Conservation (phyloP, 1,139 yeast species). For the Yamadazyma siamensis region DNA sequence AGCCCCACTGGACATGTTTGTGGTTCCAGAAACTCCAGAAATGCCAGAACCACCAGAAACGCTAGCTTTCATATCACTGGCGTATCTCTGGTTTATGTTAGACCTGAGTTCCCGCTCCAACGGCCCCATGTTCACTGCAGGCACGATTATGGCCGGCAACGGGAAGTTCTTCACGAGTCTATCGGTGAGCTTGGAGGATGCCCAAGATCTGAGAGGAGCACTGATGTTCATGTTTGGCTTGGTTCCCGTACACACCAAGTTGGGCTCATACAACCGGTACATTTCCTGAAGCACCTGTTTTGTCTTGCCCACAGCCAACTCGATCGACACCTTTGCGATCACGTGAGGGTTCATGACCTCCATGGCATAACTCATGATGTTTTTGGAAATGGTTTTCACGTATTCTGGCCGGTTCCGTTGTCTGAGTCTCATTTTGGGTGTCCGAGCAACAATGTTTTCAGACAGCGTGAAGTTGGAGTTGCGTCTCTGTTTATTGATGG, state of each 20-base stretch:
- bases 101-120: slow-evolving; percentile 42
- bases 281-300: slow-evolving; percentile 57
- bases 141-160: slow-evolving; percentile 66
- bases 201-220: slow-evolving; percentile 60
- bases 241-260: slow-evolving; percentile 58
- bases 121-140: slow-evolving; percentile 57
- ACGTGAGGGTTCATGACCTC: slow-evolving; percentile 45
- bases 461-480: slow-evolving; percentile 17
- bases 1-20: background rate
- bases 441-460: slow-evolving; percentile 26
- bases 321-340: slow-evolving; percentile 58
- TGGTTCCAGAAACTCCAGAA: too few species aligned
- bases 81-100: slow-evolving; percentile 18
- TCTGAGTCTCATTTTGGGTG: slow-evolving; percentile 30
- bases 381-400: slow-evolving; percentile 30
- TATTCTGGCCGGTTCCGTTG: slow-evolving; percentile 35
- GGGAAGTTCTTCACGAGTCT: slow-evolving; percentile 61
- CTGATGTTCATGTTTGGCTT: slow-evolving; percentile 45
- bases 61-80: background rate
- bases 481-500: slow-evolving; percentile 8
- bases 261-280: slow-evolving; percentile 62
- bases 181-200: slow-evolving; percentile 59
- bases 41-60: too few species aligned
- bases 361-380: slow-evolving; percentile 47
- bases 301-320: slow-evolving; percentile 58